Conservation (phyloP, 306 rosid species). For the Lagenaria siceraria region DNA sequence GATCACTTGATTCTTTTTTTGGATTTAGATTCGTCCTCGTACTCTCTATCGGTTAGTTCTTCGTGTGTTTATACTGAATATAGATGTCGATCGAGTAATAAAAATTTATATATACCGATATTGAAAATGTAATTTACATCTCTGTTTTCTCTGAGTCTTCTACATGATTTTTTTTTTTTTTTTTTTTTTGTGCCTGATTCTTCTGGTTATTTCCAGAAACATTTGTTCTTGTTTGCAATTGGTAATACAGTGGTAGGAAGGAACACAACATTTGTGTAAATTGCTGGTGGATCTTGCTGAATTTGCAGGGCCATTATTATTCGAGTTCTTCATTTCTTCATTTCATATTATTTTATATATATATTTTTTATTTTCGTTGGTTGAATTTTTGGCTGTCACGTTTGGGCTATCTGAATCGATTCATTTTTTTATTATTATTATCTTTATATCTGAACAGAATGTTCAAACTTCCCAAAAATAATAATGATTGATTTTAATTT, state of each 20-base stretch:
- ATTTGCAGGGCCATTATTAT: neutral
- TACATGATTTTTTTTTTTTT: neutral
- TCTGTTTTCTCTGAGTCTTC: neutral
- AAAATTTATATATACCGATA: neutral
- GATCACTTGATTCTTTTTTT: neutral
- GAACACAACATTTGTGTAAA: neutral
- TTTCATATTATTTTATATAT: neutral
- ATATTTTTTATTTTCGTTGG: neutral
- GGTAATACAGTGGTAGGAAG: neutral
- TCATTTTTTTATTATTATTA: neutral
- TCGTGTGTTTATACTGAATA: conserved; percentile 4
- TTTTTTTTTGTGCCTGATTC: neutral
- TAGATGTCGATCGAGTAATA: neutral
- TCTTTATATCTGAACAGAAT: neutral
- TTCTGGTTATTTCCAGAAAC: neutral
- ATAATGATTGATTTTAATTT: neutral
- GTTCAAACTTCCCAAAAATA: neutral
- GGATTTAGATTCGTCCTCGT: neutral
- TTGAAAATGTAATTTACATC: neutral
- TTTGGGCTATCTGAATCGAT: neutral
- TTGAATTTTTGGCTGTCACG: neutral
- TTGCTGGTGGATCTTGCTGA: conserved; percentile 1
- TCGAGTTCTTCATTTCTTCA: neutral
- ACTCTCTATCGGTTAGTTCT: neutral
- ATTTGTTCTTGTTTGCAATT: neutral